Evolutionary conservation across 345 rosid species (phyloP).

Genomic region (Citrus sp.): DNA sequence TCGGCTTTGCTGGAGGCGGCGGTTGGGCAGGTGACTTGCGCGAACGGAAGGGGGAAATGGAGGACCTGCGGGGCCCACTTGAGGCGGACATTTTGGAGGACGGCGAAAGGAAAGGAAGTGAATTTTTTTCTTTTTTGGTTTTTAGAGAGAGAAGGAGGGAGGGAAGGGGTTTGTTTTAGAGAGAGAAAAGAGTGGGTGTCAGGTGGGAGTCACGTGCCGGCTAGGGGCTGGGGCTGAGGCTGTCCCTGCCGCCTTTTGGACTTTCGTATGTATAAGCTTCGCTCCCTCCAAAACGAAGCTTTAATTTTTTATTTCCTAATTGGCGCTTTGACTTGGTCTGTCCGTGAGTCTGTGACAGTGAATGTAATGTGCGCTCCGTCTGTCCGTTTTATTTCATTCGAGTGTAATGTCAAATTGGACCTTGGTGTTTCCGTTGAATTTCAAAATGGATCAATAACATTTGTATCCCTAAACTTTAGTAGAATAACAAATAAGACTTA

Average conservation of each 20-base stretch:
- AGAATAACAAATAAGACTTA: neutral
- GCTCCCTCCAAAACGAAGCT: slow-evolving; percentile 34
- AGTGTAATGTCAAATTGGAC: neutral
- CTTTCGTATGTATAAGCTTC: neutral
- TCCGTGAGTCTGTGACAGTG: neutral
- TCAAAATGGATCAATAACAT: neutral
- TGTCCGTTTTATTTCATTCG: neutral
- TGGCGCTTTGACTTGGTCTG: slow-evolving; percentile 12
- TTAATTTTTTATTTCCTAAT: neutral
- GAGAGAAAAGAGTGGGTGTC: neutral
- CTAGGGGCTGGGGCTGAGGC: neutral
- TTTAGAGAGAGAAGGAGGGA: slow-evolving; percentile 3
- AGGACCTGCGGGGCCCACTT: slow-evolving; percentile 56
- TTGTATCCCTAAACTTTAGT: neutral
- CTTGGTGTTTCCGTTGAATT: neutral
- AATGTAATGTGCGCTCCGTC: neutral
- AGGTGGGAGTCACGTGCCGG: slow-evolving; percentile 31
- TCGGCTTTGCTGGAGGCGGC: slow-evolving; percentile 29
- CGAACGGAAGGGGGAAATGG: slow-evolving; percentile 84
- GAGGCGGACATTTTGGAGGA: slow-evolving; percentile 43
- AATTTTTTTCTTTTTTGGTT: neutral
- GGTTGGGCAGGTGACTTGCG: slow-evolving; percentile 54
- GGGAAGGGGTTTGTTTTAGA: neutral
- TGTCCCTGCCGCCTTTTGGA: slow-evolving; percentile 27
- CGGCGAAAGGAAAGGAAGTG: neutral